A percentile compares a stretch with the other conserved stretches of the same genome.
Evolutionary conservation across 2,329 filamentous ascomycete species (phyloP).

Genomic region (Cladophialophora bantiana): DNA sequence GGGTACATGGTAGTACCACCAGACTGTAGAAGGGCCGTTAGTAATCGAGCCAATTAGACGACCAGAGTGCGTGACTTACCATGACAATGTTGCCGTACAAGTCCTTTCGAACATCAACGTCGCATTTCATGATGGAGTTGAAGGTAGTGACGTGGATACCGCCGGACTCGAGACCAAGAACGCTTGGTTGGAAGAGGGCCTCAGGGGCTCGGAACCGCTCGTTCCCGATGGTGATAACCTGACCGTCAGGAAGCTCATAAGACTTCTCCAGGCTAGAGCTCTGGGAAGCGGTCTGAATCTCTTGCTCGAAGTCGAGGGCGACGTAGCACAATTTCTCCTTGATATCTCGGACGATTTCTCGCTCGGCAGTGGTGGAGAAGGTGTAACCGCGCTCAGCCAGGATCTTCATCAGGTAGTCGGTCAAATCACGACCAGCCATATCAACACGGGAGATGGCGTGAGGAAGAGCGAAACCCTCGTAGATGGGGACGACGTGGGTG

Average conservation of each 20-base stretch:
- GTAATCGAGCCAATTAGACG: constrained; percentile 28
- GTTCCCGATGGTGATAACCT: constrained; percentile 99
- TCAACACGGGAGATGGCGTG: constrained; percentile 99
- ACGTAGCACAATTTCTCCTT: constrained; percentile 99
- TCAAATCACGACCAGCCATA: constrained; percentile 99
- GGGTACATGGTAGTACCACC: constrained; percentile 99
- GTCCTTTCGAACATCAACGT: constrained; percentile 99
- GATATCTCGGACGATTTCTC: constrained; percentile 99
- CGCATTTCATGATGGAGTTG: constrained; percentile 99
- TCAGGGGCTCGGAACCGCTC: constrained; percentile 99
- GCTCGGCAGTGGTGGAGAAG: constrained; percentile 99
- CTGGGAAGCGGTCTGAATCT: constrained; percentile 99
- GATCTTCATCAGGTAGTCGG: constrained; percentile 99
- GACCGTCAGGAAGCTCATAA: constrained; percentile 98
- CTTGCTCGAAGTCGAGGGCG: constrained; percentile 99
- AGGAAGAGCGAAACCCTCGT: constrained; percentile 99
- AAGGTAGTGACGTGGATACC: constrained; percentile 99
- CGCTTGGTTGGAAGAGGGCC: constrained; percentile 98
- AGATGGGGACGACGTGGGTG: constrained; percentile 99
- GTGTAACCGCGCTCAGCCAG: constrained; percentile 98
- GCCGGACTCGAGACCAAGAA: constrained; percentile 96
- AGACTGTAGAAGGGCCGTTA: constrained; percentile 67
- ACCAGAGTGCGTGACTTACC: constrained; percentile 67
- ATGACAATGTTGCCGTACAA: constrained; percentile 99
- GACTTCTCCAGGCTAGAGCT: constrained; percentile 99